phyloP scores from a whole-genome alignment of 495 filamentous ascomycete species.

The Penicillium coffeae region DNA sequence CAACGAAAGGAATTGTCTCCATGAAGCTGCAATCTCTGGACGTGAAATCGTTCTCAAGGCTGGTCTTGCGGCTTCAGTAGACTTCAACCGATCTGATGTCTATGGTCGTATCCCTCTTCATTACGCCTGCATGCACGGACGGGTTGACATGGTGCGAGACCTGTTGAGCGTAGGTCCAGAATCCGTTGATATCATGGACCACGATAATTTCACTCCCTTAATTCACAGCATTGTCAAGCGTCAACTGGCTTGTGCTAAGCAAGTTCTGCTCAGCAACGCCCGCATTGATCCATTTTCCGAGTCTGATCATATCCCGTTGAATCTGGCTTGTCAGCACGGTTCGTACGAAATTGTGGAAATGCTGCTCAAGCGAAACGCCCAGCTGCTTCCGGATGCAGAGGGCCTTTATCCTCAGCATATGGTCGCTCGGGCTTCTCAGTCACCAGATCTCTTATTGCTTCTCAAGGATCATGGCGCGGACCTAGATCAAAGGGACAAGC shows the following conservation, averaged over 20 bases:
- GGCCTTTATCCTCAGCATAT: constrained; percentile 97
- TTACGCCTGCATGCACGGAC: constrained; percentile 93
- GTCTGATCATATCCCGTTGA: constrained; percentile 88
- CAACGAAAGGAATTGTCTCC: constrained; percentile 92
- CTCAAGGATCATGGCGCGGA: constrained; percentile 86
- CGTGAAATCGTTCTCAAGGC: constrained; percentile 70
- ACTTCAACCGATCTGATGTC: constrained; percentile 77
- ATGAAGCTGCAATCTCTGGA: constrained; percentile 90
- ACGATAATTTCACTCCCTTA: constrained; percentile 94
- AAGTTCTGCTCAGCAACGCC: constrained; percentile 67
- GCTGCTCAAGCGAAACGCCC: constrained; percentile 71
- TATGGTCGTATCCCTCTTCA: constrained; percentile 93
- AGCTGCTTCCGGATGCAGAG: constrained; percentile 86
- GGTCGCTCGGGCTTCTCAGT: constrained; percentile 84
- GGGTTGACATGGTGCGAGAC: constrained; percentile 74
- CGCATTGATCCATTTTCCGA: constrained; percentile 77
- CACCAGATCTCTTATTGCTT: constrained; percentile 69
- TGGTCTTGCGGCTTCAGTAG: constrained; percentile 65
- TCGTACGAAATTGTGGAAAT: constrained; percentile 77
- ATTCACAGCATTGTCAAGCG: constrained; percentile 91
- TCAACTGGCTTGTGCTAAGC: constrained; percentile 71
- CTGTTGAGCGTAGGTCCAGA: constrained; percentile 57
- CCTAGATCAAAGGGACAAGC: constrained; percentile 85
- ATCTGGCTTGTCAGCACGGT: constrained; percentile 90
- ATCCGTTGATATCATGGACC: constrained; percentile 82